Percentiles rank a stretch among this genome's conserved stretches.
Evolutionary conservation across 1,284 basidiomycete genomes (phyloP).

Genomic region (Sanghuangporus baumii): DNA sequence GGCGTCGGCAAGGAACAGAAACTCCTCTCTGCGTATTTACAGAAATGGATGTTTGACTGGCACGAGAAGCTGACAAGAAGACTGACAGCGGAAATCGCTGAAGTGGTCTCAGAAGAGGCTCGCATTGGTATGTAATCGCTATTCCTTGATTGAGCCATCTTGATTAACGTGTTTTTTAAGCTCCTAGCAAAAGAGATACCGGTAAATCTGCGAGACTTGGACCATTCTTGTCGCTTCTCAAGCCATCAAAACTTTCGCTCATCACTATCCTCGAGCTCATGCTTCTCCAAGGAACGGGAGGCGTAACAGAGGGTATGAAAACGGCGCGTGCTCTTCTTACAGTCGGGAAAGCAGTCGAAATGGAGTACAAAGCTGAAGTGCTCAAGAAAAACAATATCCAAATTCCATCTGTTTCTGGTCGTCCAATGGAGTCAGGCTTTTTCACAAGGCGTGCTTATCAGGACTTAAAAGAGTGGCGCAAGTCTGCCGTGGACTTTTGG

Average conservation of each 20-base stretch:
- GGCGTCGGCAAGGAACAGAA: constrained; percentile 43
- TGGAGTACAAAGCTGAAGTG: constrained; percentile 82
- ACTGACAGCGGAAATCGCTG: constrained; percentile 52
- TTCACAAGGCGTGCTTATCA: constrained; percentile 56
- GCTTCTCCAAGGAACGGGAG: constrained; percentile 75
- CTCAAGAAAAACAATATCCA: constrained; percentile 63
- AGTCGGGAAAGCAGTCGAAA: constrained; percentile 83
- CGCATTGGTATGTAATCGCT: constrained; percentile 22
- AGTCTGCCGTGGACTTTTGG: constrained; percentile 61
- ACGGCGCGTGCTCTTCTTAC: constrained; percentile 79
- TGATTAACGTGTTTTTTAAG: background rate
- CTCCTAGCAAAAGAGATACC: constrained; percentile 12
- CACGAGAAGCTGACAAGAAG: constrained; percentile 56
- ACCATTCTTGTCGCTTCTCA: constrained; percentile 74
- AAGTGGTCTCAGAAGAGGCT: constrained; percentile 39
- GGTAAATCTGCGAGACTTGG: constrained; percentile 27
- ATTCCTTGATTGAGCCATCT: background rate
- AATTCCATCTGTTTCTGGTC: constrained; percentile 34
- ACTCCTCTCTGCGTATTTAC: constrained; percentile 53
- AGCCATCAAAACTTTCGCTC: constrained; percentile 77
- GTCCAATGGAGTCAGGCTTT: constrained; percentile 38
- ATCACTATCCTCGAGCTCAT: constrained; percentile 91
- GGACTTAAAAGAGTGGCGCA: constrained; percentile 50
- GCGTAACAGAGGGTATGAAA: constrained; percentile 85
- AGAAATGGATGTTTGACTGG: constrained; percentile 88